phyloP scores from a whole-genome alignment of 805 yeast genomes.

The Candida vaughaniae region DNA sequence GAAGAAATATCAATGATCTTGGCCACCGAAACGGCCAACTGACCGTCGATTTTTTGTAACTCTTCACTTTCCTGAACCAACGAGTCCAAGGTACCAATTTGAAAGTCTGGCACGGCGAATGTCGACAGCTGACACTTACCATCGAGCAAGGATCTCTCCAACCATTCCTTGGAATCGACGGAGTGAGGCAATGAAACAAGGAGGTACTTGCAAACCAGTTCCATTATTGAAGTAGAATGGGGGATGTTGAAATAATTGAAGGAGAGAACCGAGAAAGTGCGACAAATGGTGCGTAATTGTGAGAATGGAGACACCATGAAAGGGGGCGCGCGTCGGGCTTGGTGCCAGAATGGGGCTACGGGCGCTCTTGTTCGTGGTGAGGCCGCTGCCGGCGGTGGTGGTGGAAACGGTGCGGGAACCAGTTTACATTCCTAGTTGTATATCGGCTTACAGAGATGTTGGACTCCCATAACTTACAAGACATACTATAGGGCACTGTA shows the following conservation, averaged over 20 bases:
- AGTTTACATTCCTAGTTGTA: too few relatives aligned
- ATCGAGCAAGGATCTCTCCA: slow-evolving; percentile 52
- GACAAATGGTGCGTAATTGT: background rate
- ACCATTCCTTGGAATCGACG: slow-evolving; percentile 48
- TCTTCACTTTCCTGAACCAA: slow-evolving; percentile 91
- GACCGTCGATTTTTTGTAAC: slow-evolving; percentile 76
- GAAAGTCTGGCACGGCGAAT: slow-evolving; percentile 76
- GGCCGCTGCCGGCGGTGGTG: too few relatives aligned
- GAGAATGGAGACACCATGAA: too few relatives aligned
- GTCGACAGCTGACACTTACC: slow-evolving; percentile 59
- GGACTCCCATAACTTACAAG: too few relatives aligned
- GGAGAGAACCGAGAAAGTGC: background rate
- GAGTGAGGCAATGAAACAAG: slow-evolving; percentile 62
- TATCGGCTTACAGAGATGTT: too few relatives aligned
- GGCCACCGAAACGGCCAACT: slow-evolving; percentile 62
- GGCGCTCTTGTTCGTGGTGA: too few relatives aligned
- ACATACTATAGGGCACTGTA: too few relatives aligned
- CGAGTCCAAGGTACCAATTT: slow-evolving; percentile 92
- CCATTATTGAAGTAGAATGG: slow-evolving; percentile 18
- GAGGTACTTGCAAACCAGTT: slow-evolving; percentile 43
- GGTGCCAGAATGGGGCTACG: background rate
- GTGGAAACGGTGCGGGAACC: too few relatives aligned
- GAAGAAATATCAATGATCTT: slow-evolving; percentile 77
- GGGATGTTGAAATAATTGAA: slow-evolving; percentile 1
- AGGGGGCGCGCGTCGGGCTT: background rate